A percentile compares a stretch with the other conserved stretches of the same genome.
Evolutionary conservation across 2,329 filamentous ascomycete species (phyloP).

Genomic region (Exophiala calicioides): DNA sequence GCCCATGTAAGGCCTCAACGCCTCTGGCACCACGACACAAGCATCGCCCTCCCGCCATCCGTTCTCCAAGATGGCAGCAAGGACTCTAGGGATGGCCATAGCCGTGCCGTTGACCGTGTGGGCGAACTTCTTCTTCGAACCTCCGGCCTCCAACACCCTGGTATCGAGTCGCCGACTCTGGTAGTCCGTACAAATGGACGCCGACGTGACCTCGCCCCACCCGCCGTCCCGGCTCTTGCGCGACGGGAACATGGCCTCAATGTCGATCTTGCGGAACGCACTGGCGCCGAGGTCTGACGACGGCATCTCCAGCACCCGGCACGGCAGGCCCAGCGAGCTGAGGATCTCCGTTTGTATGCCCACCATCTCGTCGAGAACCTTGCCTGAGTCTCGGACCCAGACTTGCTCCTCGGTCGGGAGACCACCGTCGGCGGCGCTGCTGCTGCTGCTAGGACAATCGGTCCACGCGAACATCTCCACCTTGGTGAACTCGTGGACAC

Average conservation of each 20-base stretch:
- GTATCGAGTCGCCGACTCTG: slow-evolving; percentile 82
- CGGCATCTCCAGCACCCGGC: slow-evolving; percentile 91
- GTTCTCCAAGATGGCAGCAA: slow-evolving; percentile 87
- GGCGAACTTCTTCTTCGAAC: slow-evolving; percentile 68
- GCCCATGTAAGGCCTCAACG: slow-evolving; percentile 81
- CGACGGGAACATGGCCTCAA: slow-evolving; percentile 91
- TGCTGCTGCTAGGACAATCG: slow-evolving; percentile 51
- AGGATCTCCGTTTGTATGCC: slow-evolving; percentile 85
- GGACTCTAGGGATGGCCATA: slow-evolving; percentile 81
- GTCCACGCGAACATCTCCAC: slow-evolving; percentile 98
- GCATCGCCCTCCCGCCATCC: slow-evolving; percentile 71
- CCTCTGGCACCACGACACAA: slow-evolving; percentile 74
- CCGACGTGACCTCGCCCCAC: slow-evolving; percentile 92
- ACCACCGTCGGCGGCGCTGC: too few relatives aligned
- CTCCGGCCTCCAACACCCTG: slow-evolving; percentile 57
- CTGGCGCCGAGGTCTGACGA: slow-evolving; percentile 83
- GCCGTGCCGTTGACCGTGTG: slow-evolving; percentile 95
- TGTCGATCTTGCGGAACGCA: slow-evolving; percentile 83
- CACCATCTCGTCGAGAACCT: slow-evolving; percentile 80
- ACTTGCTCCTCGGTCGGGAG: slow-evolving; percentile 23
- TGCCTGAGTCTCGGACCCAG: slow-evolving; percentile 35
- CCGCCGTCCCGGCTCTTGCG: slow-evolving; percentile 63
- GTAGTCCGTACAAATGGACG: slow-evolving; percentile 92
- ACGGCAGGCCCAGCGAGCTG: slow-evolving; percentile 72
- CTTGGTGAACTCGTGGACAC: slow-evolving; percentile 98